These are phyloP conservation scores for Phyllosticta citriasiana DNA, from an alignment of 2,329 filamentous ascomycete species.

Conservation along the genomic window DNA sequence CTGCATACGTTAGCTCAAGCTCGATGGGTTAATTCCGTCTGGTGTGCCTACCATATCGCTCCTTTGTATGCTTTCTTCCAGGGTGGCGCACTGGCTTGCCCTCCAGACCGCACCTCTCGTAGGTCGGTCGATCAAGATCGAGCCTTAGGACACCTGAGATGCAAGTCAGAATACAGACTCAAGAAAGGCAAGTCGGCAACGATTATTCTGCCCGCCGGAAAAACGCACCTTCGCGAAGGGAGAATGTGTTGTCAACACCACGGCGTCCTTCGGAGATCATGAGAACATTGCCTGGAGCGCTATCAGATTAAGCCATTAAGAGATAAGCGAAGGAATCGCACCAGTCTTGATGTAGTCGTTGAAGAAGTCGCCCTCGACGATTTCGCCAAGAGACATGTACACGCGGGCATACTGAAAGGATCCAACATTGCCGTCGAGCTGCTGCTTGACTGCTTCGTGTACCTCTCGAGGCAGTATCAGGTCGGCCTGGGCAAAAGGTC, in stretches of 20 bases:
- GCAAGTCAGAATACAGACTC: not conserved
- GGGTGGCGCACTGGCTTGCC: constrained; percentile 55
- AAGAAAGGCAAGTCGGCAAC: not conserved
- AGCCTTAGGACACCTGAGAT: constrained; percentile 57
- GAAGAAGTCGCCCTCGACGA: constrained; percentile 70
- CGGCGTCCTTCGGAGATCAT: constrained; percentile 74
- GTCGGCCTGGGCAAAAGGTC: constrained; percentile 31
- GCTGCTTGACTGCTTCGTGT: constrained; percentile 44
- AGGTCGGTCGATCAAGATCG: constrained; percentile 69
- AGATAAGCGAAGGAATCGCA: constrained; percentile 24
- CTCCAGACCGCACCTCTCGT: constrained; percentile 71
- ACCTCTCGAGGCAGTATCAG: constrained; percentile 60
- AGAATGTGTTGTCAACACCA: constrained; percentile 62
- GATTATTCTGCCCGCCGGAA: not conserved
- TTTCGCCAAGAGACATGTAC: constrained; percentile 59
- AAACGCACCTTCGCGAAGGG: constrained; percentile 53
- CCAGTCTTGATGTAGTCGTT: constrained; percentile 75
- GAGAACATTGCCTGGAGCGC: constrained; percentile 55
- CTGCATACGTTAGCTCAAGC: constrained; percentile 32
- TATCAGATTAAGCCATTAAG: not conserved
- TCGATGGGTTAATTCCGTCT: too few relatives aligned
- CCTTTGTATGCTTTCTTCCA: constrained; percentile 54
- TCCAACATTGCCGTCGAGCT: constrained; percentile 35
- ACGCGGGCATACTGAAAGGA: constrained; percentile 53
- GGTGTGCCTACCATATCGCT: constrained; percentile 55